phyloP scores from a whole-genome alignment of 2,329 filamentous ascomycete genomes.

The Arthrobotrys megalospora region DNA sequence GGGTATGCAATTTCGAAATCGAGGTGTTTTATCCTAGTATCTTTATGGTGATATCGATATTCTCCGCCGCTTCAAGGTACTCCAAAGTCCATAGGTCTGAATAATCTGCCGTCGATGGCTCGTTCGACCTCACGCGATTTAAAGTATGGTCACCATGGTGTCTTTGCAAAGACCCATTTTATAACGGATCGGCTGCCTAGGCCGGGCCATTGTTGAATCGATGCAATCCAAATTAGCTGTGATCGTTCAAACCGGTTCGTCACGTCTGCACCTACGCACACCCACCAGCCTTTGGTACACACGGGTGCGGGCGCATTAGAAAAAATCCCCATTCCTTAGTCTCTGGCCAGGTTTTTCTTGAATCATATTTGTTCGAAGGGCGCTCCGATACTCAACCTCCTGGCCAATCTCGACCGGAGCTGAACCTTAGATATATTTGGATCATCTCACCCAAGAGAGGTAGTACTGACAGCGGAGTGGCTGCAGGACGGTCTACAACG shows the following conservation, averaged over 20 bases:
- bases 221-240: constrained; percentile 25
- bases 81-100: background rate
- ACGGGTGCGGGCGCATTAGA: background rate
- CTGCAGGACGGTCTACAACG: constrained; percentile 59
- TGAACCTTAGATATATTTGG: constrained; percentile 51
- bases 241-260: constrained; percentile 34
- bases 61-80: constrained; percentile 35
- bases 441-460: constrained; percentile 54
- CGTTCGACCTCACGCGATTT: constrained; percentile 26
- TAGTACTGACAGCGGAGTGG: constrained; percentile 61
- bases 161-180: constrained; percentile 40
- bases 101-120: background rate
- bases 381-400: background rate
- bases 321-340: background rate
- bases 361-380: constrained; percentile 10
- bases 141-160: constrained; percentile 5
- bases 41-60: constrained; percentile 17
- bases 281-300: constrained; percentile 9
- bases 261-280: constrained; percentile 20
- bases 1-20: constrained; percentile 14
- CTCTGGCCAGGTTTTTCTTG: constrained; percentile 3
- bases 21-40: background rate
- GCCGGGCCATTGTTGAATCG: constrained; percentile 11
- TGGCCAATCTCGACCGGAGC: constrained; percentile 32
- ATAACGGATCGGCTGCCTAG: constrained; percentile 56